Conservation (phyloP, 306 rosid species). For the Quillaja saponaria region DNA sequence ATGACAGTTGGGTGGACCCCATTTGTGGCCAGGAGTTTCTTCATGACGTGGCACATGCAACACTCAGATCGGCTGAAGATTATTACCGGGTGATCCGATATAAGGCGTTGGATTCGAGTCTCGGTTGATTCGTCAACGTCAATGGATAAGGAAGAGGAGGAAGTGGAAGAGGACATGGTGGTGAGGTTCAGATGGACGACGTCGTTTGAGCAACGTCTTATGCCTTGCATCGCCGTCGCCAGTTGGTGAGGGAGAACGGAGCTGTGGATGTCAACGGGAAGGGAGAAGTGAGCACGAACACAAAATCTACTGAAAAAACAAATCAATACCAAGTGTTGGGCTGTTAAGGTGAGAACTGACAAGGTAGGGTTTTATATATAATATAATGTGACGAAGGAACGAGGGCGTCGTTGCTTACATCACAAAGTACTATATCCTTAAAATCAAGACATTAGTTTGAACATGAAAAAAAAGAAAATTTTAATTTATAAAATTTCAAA, state of each 20-base stretch:
- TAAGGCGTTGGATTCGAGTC: conserved; percentile 77
- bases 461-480: too few relatives aligned
- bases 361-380: conserved; percentile 28
- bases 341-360: not conserved
- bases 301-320: too few relatives aligned
- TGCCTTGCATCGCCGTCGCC: conserved; percentile 65
- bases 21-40: conserved; percentile 79
- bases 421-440: conserved; percentile 36
- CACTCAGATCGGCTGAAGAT: conserved; percentile 85
- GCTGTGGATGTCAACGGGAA: conserved; percentile 45
- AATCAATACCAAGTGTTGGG: too few relatives aligned
- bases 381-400: not conserved
- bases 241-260: not conserved
- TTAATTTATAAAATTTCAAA: too few relatives aligned
- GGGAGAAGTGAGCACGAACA: too few relatives aligned
- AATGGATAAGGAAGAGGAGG: conserved; percentile 65
- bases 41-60: conserved; percentile 99
- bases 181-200: conserved; percentile 57
- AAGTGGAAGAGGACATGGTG: conserved; percentile 18
- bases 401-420: conserved; percentile 49
- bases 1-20: conserved; percentile 97
- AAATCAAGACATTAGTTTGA: not conserved
- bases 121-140: conserved; percentile 84
- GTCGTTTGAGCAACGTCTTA: conserved; percentile 67
- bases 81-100: conserved; percentile 87